Evolutionary conservation across 108 stramenopile species (phyloP).

Genomic region (Craspedostauros australis): DNA sequence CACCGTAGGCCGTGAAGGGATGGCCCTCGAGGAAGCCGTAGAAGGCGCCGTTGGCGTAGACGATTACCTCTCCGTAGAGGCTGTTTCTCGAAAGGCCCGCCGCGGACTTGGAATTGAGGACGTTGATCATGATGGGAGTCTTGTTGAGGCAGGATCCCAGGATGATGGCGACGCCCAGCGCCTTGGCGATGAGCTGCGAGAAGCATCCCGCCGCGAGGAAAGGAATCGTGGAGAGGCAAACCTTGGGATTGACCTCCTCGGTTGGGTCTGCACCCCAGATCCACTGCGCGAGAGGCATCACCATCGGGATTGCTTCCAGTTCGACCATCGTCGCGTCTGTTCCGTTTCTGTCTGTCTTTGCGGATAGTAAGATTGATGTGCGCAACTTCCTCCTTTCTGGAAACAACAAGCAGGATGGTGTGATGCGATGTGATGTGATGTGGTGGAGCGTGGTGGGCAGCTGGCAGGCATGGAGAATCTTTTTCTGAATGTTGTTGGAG

Average conservation of each 20-base stretch:
- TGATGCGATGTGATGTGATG: too few species aligned
- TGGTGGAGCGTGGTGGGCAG: too few species aligned
- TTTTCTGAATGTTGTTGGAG: too few species aligned
- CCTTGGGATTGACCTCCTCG: conserved; percentile 27
- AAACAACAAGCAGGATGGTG: too few species aligned
- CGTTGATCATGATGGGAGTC: conserved; percentile 63
- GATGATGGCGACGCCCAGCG: conserved; percentile 70
- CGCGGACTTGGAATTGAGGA: conserved; percentile 40
- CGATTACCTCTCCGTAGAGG: conserved; percentile 55
- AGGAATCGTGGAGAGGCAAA: conserved; percentile 44
- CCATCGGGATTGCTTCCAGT: conserved; percentile 23
- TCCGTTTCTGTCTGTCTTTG: too few species aligned
- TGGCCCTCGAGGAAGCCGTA: conserved; percentile 58
- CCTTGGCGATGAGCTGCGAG: conserved; percentile 47
- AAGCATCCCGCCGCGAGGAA: conserved; percentile 46
- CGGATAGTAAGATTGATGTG: too few species aligned
- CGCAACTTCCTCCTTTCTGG: too few species aligned
- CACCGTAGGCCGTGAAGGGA: conserved; percentile 82
- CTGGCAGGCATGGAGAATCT: too few species aligned
- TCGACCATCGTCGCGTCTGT: conserved; percentile 20
- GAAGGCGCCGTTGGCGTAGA: conserved; percentile 62
- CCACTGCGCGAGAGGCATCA: conserved; percentile 50
- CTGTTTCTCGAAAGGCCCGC: conserved; percentile 48
- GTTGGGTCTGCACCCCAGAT: conserved; percentile 50
- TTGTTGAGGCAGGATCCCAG: conserved; percentile 62